A percentile compares a stretch with the other conserved stretches of the same genome.
Evolutionary conservation across 2,329 filamentous ascomycete genomes (phyloP).

Genomic region (Alternaria viburni): DNA sequence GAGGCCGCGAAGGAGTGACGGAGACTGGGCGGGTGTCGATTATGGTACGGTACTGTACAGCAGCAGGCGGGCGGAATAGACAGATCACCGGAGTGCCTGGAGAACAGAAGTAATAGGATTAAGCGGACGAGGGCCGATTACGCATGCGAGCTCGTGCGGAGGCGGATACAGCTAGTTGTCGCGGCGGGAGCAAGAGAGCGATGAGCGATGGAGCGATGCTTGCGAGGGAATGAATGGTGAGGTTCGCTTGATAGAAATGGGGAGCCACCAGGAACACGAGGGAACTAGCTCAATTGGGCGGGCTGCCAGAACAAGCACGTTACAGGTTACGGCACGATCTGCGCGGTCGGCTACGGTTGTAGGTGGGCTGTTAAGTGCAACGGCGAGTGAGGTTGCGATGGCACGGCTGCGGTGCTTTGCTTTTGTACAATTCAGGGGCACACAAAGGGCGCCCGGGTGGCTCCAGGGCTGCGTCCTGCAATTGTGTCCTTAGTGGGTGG

Average conservation of each 20-base stretch:
- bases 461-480: background rate
- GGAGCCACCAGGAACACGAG: conserved; percentile 19
- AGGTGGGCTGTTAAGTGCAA: background rate
- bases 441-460: background rate
- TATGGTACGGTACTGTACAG: conserved; percentile 36
- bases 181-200: conserved; percentile 11
- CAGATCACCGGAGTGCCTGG: conserved; percentile 44
- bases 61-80: conserved; percentile 45
- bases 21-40: conserved; percentile 26
- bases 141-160: conserved; percentile 35
- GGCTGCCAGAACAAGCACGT: conserved; percentile 19
- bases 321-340: conserved; percentile 23
- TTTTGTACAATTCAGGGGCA: conserved; percentile 25
- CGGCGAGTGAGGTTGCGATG: background rate
- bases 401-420: conserved; percentile 14
- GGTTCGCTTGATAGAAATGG: conserved; percentile 26
- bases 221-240: background rate
- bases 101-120: conserved; percentile 49
- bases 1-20: conserved; percentile 37
- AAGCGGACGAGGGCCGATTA: conserved; percentile 38
- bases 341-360: conserved; percentile 3
- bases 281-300: conserved; percentile 11
- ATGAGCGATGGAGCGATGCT: conserved; percentile 3
- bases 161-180: conserved; percentile 19
- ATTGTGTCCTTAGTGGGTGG: conserved; percentile 30